Base-by-base conservation (phyloP, 805 yeast genomes). In the Cyberlindnera euphorbiae region DNA sequence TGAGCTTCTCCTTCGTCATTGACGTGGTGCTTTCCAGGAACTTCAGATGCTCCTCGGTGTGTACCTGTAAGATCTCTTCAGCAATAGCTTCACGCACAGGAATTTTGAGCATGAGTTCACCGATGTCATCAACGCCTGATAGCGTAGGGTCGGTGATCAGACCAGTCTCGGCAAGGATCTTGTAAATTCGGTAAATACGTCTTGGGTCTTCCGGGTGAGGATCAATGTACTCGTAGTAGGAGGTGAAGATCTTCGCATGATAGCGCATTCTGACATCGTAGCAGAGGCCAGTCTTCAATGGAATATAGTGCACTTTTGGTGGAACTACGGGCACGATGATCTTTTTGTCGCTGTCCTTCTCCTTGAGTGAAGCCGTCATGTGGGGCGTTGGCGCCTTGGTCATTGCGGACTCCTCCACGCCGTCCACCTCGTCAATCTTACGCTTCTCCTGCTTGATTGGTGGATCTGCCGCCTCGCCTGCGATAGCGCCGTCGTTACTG, bases 141-240 rank as follows among this genome's bases (percentile, higher is more conserved):
- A 85, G 89, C 3, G 82, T 73, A 12, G 86, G 82, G 55, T 90
- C 97, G 25, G 66, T 73, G 38, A 93, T 81, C 12, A 93, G 68
- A 0, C 98, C 98, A 26, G 93, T 88, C 55, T 93, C 97, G 0
- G 96, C 97, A 29, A 93, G 70, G 28, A 84, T 82, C 62, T 93
- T 88, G 65, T 93, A 93, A 31, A 93, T 85, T 38, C 97, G 73
- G 62, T 89, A 93, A 25, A 90, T 89, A 49, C 99, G 77, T 44
- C 98, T 73, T 9, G 99, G 99, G 56, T 93, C 98, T 59, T 93
- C 99, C 5, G 99, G 99, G 57, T 93, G 99, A 2, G 97, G 98
- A 56, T 93, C 98, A 35, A 90, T 86, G 60, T 90, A 90, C 59
- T 90, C 96, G 51, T 77, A 84, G 49, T 90, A 86, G 2, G 93